A percentile compares a stretch with the other conserved stretches of the same genome.
Evolutionary conservation across 2,329 filamentous ascomycete species (phyloP).

Genomic region (Fusarium lateritium): DNA sequence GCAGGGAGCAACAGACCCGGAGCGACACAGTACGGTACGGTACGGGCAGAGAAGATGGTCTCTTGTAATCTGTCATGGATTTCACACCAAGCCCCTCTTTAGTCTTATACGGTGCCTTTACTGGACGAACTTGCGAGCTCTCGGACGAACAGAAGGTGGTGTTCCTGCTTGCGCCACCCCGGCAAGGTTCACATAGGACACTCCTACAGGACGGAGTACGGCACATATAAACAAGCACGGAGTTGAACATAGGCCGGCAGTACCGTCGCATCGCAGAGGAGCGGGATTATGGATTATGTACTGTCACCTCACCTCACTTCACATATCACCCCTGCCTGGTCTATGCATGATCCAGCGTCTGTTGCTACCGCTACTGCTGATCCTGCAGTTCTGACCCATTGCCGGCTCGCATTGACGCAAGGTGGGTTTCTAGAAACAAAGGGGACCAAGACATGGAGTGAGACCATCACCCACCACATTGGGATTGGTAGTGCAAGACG

Average conservation of each 20-base stretch:
- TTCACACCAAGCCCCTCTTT: conserved; percentile 9
- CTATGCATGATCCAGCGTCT: conserved; percentile 25
- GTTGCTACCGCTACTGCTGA: conserved; percentile 21
- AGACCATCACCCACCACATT: conserved; percentile 33
- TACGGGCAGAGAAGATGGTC: not conserved
- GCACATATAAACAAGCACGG: conserved; percentile 10
- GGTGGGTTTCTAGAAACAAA: conserved; percentile 43
- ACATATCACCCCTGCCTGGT: conserved; percentile 11
- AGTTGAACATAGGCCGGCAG: conserved; percentile 13
- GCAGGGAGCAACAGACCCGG: conserved; percentile 13
- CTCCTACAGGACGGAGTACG: conserved; percentile 11
- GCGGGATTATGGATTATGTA: conserved; percentile 10
- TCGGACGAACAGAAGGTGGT: conserved; percentile 4
- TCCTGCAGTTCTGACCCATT: conserved; percentile 27
- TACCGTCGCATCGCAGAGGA: conserved; percentile 14
- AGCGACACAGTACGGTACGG: not conserved
- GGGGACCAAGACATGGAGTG: conserved; percentile 39
- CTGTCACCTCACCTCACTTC: conserved; percentile 14
- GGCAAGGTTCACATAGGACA: not conserved
- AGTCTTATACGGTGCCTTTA: conserved; percentile 2
- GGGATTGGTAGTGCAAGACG: conserved; percentile 20
- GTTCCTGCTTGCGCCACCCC: conserved; percentile 24
- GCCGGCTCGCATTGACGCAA: conserved; percentile 29
- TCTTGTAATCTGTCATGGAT: conserved; percentile 19
- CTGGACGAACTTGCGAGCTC: conserved; percentile 5